Base-by-base conservation (phyloP, 2,329 filamentous ascomycete species). In the Aureobasidium mangrovei region DNA sequence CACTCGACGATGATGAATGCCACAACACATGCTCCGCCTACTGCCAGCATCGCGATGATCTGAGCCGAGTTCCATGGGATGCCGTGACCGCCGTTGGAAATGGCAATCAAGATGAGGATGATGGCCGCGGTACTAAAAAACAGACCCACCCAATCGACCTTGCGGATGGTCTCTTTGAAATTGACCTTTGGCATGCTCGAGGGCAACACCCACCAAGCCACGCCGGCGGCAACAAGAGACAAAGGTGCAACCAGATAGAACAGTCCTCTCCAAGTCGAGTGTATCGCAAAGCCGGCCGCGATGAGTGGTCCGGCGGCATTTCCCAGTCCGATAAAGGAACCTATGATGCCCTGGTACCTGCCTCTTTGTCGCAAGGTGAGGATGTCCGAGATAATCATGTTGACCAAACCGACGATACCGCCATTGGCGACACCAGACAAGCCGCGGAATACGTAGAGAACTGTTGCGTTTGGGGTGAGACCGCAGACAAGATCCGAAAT, bases 401-500 rank as follows among this genome's bases (percentile, higher is more conserved):
- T 63, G 24, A 62, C 62, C 12, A 66, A 49, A 4, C 60, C 64
- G 55, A 63, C 60, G 36, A 66, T 52, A 1, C 60, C 60, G 32
- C 60, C 60, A 7, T 61, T 60, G 4, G 60, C 61, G 4, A 63
- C 42, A 27, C 61, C 61, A 9, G 60, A 58, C 9, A 63, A 54
- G 7, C 56, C 60, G 27, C 61, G 60, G 33, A 62, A 62, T 12
- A 61, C 55, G 54, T 54, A 72, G 69, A 53, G 66, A 45, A 76
- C 72, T 0, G 68, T 60, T 2, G 69, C 69, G 24, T 48, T 56
- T 2, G 41, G 55, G 0, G 79, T 73, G 28, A 85, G 70, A 1
- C 78, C 79, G 61, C 81, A 84, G 1, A 82, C 68, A 46, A 85
- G 64, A 62, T 83, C 80, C 2, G 77, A 78, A 10, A 84, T 54